Evolutionary conservation across 1,284 basidiomycete genomes (phyloP).

Genomic region (Heterobasidion occidentale): DNA sequence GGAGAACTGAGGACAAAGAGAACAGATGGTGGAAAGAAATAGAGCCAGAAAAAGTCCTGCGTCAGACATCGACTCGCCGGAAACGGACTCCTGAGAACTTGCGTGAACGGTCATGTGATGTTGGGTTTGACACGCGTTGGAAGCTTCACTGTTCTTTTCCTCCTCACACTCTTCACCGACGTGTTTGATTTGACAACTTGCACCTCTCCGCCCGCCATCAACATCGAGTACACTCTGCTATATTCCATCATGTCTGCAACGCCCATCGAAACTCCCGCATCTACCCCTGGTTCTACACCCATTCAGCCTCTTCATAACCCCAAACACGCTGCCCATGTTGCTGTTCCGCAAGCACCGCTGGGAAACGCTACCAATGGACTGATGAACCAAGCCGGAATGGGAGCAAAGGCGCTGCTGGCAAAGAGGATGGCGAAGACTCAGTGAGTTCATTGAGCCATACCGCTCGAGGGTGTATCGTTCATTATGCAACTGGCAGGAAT

Average conservation of each 20-base stretch:
- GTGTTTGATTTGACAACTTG: neutral
- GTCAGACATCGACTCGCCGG: no score
- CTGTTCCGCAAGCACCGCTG: conserved; percentile 72
- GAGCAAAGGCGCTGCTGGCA: conserved; percentile 79
- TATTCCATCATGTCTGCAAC: conserved; percentile 45
- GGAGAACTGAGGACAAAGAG: no score
- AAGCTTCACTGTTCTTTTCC: neutral
- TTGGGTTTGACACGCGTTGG: neutral
- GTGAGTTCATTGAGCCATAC: conserved; percentile 38
- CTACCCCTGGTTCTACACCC: conserved; percentile 50
- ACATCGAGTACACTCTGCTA: no score
- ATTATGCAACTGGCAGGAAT: conserved; percentile 43
- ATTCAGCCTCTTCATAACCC: conserved; percentile 84
- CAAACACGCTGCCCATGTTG: conserved; percentile 68
- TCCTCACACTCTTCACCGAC: neutral
- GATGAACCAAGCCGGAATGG: conserved; percentile 59
- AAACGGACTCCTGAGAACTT: neutral
- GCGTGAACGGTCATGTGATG: neutral
- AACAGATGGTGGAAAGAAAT: no score
- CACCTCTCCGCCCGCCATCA: neutral
- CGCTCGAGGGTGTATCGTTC: neutral
- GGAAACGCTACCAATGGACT: conserved; percentile 51
- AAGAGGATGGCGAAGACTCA: conserved; percentile 82
- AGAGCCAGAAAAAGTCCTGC: no score
- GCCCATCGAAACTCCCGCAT: conserved; percentile 51